Conservation (phyloP, 768 basidiomycete species). For the Suillus lakei region DNA sequence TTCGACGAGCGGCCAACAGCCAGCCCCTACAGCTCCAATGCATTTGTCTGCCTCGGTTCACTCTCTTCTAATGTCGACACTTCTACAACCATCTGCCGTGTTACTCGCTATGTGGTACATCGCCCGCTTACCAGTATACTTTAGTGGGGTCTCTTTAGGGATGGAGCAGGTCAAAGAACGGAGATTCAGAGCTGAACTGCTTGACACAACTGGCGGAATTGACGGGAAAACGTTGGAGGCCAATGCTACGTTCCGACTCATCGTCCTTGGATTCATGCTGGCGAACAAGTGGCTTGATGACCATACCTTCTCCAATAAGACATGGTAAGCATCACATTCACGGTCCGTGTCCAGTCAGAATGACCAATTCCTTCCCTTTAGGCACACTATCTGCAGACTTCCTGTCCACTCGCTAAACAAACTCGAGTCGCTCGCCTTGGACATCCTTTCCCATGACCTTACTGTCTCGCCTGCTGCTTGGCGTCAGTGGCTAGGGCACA, state of each 20-base stretch:
- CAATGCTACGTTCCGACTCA: slow-evolving; percentile 70
- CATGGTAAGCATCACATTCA: slow-evolving; percentile 58
- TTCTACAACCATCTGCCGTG: slow-evolving; percentile 82
- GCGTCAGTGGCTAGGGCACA: slow-evolving; percentile 72
- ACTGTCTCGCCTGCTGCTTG: slow-evolving; percentile 68
- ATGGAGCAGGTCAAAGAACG: slow-evolving; percentile 61
- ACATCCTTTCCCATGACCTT: slow-evolving; percentile 72
- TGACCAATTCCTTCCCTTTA: slow-evolving; percentile 31
- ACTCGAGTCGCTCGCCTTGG: slow-evolving; percentile 72
- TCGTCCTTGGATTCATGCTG: slow-evolving; percentile 83
- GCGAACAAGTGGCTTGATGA: slow-evolving; percentile 91
- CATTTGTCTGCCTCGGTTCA: slow-evolving; percentile 65
- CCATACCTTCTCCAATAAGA: slow-evolving; percentile 89
- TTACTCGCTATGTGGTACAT: slow-evolving; percentile 85
- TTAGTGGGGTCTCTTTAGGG: slow-evolving; percentile 55
- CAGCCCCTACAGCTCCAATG: slow-evolving; percentile 44
- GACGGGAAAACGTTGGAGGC: slow-evolving; percentile 57
- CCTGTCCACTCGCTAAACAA: slow-evolving; percentile 72
- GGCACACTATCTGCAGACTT: slow-evolving; percentile 82
- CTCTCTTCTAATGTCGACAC: slow-evolving; percentile 74
- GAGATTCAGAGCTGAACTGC: slow-evolving; percentile 65
- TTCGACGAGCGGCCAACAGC: slow-evolving; percentile 34
- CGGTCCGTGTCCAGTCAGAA: slow-evolving; percentile 8
- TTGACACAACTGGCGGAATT: slow-evolving; percentile 48
- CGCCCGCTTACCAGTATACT: slow-evolving; percentile 72